Evolutionary conservation across 257 asterid genomes (phyloP).

Genomic region (Coffea eugenioides): DNA sequence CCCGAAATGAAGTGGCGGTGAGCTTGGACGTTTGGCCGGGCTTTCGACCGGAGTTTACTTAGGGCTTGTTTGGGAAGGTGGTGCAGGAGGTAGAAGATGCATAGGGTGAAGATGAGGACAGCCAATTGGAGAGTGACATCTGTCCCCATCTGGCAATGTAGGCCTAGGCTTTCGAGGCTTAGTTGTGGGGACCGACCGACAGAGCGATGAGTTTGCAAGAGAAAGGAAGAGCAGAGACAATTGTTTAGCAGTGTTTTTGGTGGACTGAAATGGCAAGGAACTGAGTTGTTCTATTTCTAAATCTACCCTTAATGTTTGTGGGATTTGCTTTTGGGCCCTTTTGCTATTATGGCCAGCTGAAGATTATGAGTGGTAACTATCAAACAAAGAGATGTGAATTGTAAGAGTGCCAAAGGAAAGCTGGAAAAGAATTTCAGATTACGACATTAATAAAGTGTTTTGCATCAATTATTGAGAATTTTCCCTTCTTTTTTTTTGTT

Average conservation of each 20-base stretch:
- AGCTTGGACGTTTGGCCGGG: conserved; percentile 61
- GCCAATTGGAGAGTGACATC: conserved; percentile 46
- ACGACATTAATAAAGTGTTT: too few species aligned
- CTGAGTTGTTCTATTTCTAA: neutral
- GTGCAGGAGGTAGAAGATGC: conserved; percentile 58
- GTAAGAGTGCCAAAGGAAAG: too few species aligned
- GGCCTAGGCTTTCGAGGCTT: neutral
- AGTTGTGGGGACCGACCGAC: neutral
- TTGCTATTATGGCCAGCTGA: too few species aligned
- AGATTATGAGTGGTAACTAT: too few species aligned
- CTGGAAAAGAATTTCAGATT: too few species aligned
- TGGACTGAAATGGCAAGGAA: neutral
- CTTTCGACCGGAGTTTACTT: conserved; percentile 52
- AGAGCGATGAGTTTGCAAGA: neutral
- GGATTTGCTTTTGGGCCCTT: neutral
- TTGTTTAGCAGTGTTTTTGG: neutral
- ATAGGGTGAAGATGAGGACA: conserved; percentile 53
- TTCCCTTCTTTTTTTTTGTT: too few species aligned
- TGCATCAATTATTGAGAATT: too few species aligned
- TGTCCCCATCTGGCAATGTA: conserved; percentile 34
- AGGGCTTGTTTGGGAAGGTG: conserved; percentile 61
- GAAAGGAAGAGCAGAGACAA: neutral
- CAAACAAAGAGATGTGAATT: too few species aligned
- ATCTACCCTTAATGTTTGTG: neutral
- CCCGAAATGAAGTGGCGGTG: conserved; percentile 81